Evolutionary conservation across 1,139 yeast genomes (phyloP), one percentile per base, ranked within the genome.

Genomic region (Pichia sp.): DNA sequence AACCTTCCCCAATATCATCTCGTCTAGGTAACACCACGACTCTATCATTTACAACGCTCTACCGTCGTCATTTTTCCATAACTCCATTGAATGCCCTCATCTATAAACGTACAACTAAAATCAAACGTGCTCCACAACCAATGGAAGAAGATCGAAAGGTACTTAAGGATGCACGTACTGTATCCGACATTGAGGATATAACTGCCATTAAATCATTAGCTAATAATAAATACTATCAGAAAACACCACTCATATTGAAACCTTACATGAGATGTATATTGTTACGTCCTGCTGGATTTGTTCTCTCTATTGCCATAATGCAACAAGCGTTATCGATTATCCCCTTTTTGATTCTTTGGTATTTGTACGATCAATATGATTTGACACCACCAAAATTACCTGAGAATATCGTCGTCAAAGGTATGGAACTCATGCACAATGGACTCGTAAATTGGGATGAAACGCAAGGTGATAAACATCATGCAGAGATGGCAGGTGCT

Each of bases 241-340:
- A 38, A 22, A 48, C 56, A 7, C 62, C 62, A 9, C 30, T 40
- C 4, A 27, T 56, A 5, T 31, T 57, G 13, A 52, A 45, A 29
- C 60, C 60, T 6, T 55, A 54, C 33, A 45, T 56, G 49, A 45
- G 48, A 28, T 45, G 50, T 6, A 39, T 57, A 30, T 33, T 56
- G 34, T 30, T 48, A 5, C 42, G 58, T 30, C 63, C 63, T 1
- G 32, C 52, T 21, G 58, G 53, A 7, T 58, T 58, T 34, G 52
- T 58, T 2, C 22, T 56, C 5, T 69, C 94, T 4, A 85, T 88
- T 50, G 56, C 84, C 10, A 60, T 87, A 2, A 64, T 88, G n/a
- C 97, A 88, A 53, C 96, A 88, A 55, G 49, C 85, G 30, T 72
- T 95, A 0, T 96, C 96, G 2, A 69, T 88, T 5, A 70, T 77